These are phyloP conservation scores for Cylindricascospora bacillispora DNA, from an alignment of 1,139 yeast species.

Conservation along the genomic window DNA sequence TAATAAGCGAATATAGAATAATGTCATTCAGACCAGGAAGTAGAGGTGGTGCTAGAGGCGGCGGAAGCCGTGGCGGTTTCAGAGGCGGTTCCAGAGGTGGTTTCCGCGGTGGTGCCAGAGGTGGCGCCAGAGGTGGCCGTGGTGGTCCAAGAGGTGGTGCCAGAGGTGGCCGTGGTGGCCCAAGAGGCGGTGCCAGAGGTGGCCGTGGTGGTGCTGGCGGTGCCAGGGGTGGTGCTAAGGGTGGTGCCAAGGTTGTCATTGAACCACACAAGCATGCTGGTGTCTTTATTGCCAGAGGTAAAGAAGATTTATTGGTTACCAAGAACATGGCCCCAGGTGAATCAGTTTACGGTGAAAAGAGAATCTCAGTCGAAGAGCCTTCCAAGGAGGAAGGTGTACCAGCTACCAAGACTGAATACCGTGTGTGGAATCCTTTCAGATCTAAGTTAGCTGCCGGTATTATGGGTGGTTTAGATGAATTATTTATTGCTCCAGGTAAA, in stretches of 20 bases:
- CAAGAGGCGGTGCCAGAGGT: constrained; percentile 49
- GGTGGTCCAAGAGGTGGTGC: constrained; percentile 38
- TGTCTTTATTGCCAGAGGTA: constrained; percentile 98
- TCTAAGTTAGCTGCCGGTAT: constrained; percentile 99
- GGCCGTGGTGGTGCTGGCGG: constrained; percentile 80
- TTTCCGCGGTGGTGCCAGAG: constrained; percentile 42
- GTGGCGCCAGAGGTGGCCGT: constrained; percentile 44
- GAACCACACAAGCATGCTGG: constrained; percentile 98
- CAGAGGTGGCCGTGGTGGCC: constrained; percentile 54
- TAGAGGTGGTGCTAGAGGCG: constrained; percentile 20
- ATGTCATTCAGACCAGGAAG: constrained; percentile 49
- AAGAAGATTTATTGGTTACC: constrained; percentile 95
- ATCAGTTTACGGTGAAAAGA: constrained; percentile 95
- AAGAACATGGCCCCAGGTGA: constrained; percentile 98
- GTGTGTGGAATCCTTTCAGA: constrained; percentile 99
- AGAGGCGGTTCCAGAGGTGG: constrained; percentile 30
- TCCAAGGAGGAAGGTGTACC: constrained; percentile 76
- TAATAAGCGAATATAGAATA: constrained; percentile 7
- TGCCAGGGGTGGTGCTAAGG: constrained; percentile 64
- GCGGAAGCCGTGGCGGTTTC: constrained; percentile 29
- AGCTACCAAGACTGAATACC: constrained; percentile 92
- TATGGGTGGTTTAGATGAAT: constrained; percentile 98
- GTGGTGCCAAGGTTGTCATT: constrained; percentile 93
- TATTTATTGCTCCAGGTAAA: constrained; percentile 95
- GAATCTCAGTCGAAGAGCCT: constrained; percentile 88